These are phyloP conservation scores for Gardenia jasminoides DNA, from an alignment of 257 asterid genomes.

Conservation along the genomic window DNA sequence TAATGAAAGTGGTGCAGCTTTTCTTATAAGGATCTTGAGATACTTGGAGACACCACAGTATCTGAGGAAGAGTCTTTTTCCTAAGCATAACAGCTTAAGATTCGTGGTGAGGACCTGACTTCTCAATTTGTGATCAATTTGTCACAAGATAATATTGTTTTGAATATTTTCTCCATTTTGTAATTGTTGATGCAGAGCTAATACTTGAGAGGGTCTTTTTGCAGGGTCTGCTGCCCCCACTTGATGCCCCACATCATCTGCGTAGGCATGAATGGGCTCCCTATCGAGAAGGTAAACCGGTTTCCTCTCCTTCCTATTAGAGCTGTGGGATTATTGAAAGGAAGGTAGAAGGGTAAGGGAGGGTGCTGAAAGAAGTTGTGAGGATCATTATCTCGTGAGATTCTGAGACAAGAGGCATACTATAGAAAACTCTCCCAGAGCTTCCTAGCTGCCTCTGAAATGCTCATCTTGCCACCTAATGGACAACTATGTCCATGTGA, in stretches of 20 bases:
- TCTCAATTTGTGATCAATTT: not conserved
- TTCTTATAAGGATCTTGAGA: conserved; percentile 78
- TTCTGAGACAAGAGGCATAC: no score
- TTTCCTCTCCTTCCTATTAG: not conserved
- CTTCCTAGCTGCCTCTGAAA: no score
- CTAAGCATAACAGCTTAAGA: conserved; percentile 78
- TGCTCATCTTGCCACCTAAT: not conserved
- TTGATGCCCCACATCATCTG: conserved; percentile 95
- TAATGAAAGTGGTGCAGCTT: conserved; percentile 74
- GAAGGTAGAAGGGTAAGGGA: not conserved
- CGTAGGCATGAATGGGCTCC: conserved; percentile 97
- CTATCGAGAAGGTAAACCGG: conserved; percentile 79
- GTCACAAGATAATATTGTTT: not conserved
- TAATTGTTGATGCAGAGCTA: not conserved
- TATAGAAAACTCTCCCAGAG: no score
- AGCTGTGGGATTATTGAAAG: not conserved
- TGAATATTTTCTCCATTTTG: not conserved
- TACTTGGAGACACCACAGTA: conserved; percentile 98
- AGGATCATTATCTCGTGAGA: no score
- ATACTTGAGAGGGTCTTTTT: conserved; percentile 11
- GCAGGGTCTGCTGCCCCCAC: conserved; percentile 91
- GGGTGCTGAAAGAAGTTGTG: not conserved
- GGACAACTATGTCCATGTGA: no score
- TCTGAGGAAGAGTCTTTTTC: conserved; percentile 88
- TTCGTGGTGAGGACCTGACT: conserved; percentile 63